Base-by-base conservation (phyloP, 2,329 filamentous ascomycete species). In the Xylariaceae sp. region DNA sequence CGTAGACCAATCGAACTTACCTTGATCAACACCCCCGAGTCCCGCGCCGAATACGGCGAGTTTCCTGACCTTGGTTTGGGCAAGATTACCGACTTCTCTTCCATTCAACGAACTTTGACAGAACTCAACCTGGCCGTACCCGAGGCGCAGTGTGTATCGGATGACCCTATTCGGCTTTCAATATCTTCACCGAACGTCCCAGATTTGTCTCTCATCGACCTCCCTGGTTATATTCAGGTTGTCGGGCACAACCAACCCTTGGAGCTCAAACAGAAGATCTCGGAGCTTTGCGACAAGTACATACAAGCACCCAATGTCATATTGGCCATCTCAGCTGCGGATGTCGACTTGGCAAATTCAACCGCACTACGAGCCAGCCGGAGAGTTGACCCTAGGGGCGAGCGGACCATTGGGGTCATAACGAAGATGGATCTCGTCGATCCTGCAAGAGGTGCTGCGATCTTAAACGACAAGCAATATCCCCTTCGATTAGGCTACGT, bases 381-480 rank as follows among this genome's bases (percentile, higher is more conserved):
- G 59, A 83, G 92, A 63, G 91, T 97, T 31, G 94, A 99, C 66
- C 94, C 94, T 1, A 81, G 94, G 57, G 94, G 94, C 52, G 94
- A 99, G 73, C 82, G 94, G 59, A 99, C 94, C 0, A 99, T 99
- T 67, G 94, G 94, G 44, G 94, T 99, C n/a, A 86, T 99, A 42
- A 99, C 94, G 2, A 99, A 99, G 75, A 96, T 99, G 92, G 94
- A 99, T 66, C 79, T 99, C 27, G 91, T 99, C 6, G 92, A 97
- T 63, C 80, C 94, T 2, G 76, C 78, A 6, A 84, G 92, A 55
- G 94, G 91, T 32, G 80, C 83, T 11, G 79, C 83, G 37, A 89
- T 99, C 34, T 77, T 99, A 26, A 85, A 80, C 30, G 92, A 99
- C 70, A 87, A 85, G 68, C 95, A 97, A 70, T 99, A 99, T 67